Evolutionary conservation across 1,139 yeast species (phyloP).

Genomic region (Blastobotrys illinoisensis): DNA sequence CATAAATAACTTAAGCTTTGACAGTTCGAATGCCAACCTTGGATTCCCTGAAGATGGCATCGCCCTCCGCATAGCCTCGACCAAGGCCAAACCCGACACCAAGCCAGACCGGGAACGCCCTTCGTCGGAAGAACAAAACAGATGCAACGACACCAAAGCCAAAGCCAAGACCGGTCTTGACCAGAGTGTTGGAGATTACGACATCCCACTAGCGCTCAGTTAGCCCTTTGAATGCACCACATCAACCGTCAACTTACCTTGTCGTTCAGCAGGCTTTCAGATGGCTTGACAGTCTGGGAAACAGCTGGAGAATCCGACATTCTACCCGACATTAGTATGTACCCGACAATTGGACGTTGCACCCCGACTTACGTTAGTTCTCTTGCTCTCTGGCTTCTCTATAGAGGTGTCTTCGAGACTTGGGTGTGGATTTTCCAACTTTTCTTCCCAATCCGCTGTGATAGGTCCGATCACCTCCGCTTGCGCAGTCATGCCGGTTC

Average conservation of each 20-base stretch:
- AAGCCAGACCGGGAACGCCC: constrained; percentile 95
- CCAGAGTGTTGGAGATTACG: constrained; percentile 87
- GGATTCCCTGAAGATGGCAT: constrained; percentile 74
- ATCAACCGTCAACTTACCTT: constrained; percentile 40
- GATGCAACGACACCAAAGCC: constrained; percentile 95
- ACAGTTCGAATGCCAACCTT: constrained; percentile 35
- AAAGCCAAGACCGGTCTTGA: constrained; percentile 95
- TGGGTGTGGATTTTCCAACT: background rate
- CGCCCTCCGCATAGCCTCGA: constrained; percentile 97
- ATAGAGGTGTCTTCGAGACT: background rate
- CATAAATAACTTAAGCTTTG: constrained; percentile 24
- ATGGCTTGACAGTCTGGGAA: constrained; percentile 35
- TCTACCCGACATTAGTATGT: background rate
- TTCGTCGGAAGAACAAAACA: constrained; percentile 84
- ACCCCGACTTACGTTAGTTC: background rate
- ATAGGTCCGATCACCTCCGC: background rate
- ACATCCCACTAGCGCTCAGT: constrained; percentile 69
- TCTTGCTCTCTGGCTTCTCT: background rate
- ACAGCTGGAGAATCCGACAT: constrained; percentile 27
- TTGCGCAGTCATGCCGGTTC: constrained; percentile 2
- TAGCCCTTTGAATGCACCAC: constrained; percentile 5
- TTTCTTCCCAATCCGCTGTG: background rate
- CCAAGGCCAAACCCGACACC: constrained; percentile 97
- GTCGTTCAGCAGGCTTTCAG: constrained; percentile 70
- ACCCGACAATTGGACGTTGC: background rate